A percentile compares a stretch with the other conserved stretches of the same genome.
These are phyloP conservation scores for Aureobasidium leucospermi DNA, from an alignment of 2,329 filamentous ascomycete genomes.

Conservation along the genomic window DNA sequence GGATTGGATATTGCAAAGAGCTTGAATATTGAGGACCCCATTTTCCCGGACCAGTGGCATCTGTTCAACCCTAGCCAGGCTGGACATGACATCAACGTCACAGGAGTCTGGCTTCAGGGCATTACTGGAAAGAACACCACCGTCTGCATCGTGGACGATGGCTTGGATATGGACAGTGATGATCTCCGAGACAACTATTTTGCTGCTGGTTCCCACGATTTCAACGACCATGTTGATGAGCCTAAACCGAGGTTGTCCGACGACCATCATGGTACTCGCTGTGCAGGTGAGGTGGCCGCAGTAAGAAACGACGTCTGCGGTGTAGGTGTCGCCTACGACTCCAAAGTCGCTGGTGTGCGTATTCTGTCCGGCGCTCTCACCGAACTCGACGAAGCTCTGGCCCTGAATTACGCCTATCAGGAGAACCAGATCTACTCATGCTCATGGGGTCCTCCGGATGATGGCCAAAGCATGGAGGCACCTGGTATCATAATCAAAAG, in stretches of 20 bases:
- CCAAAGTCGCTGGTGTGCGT: conserved; percentile 81
- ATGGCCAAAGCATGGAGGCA: conserved; percentile 88
- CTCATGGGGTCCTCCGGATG: conserved; percentile 95
- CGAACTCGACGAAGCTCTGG: conserved; percentile 84
- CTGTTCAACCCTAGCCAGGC: conserved; percentile 72
- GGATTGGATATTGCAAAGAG: conserved; percentile 55
- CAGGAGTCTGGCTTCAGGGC: conserved; percentile 81
- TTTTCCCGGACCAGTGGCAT: conserved; percentile 94
- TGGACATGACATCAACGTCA: conserved; percentile 95
- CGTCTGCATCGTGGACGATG: conserved; percentile 92
- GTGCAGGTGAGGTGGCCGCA: conserved; percentile 87
- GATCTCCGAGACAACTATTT: conserved; percentile 94
- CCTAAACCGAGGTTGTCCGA: conserved; percentile 77
- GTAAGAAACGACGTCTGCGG: conserved; percentile 90
- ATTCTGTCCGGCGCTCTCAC: conserved; percentile 87
- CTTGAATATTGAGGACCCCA: conserved; percentile 78
- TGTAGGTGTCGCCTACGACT: conserved; percentile 90
- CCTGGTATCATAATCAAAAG: conserved; percentile 80
- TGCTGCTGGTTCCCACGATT: conserved; percentile 86
- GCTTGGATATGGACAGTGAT: conserved; percentile 88
- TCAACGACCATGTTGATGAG: conserved; percentile 75
- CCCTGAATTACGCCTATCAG: conserved; percentile 87
- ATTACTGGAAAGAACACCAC: conserved; percentile 84
- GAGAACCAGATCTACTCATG: conserved; percentile 97
- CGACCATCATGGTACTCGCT: conserved; percentile 86